Base-by-base conservation (phyloP, 176 grass and related monocot species). In the Raddia guianensis region DNA sequence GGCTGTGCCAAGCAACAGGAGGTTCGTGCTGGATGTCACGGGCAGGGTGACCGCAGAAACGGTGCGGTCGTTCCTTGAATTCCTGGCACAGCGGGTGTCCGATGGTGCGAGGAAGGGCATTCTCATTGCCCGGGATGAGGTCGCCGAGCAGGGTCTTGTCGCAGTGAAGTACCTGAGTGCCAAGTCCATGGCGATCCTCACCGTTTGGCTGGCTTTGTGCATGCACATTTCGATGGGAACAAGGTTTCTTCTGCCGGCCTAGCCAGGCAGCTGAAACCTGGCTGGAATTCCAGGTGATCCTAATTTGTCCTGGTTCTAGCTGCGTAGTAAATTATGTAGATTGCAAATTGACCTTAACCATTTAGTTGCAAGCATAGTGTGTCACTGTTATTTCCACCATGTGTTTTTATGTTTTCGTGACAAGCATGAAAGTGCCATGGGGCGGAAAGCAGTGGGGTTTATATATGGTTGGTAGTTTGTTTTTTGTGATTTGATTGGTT, bases 1-100 rank as follows among this genome's bases (percentile, higher is more conserved):
- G 75, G 93, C 85, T 3, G 32, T 92, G 77, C 90, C 90, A 2
- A 75, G 84, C 50, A 93, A 98, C 77, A 78, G 90, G 78, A 89
- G 86, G 71, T 68, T 98, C 11, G 86, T 98, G 68, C 88, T 98
- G 69, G 95, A 98, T 64, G 88, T 94, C 13, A 98, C 90, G 0
- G 92, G 92, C 63, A 87, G 90, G 70, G 95, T 98, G 48, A 94
- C 92, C 0, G 82, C 86, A 0, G 91, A 92, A 86, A 89, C 82
- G 0, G 85, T 91, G 47, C 93, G 84, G 43, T 97, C 91, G 4
- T 87, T 98, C 78, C 92, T 98, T 6, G 92, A 98, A 45, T 97
- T 94, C 77, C 40, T 88, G 6, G 52, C 86, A 9, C 78, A 86
- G 58, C 53, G 91, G 19, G 34, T 94, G 48, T 85, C 79, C 0